Percentiles rank a stretch among this genome's conserved stretches.
These are phyloP conservation scores for Cucurbita ficifolia DNA, from an alignment of 306 rosid genomes.

Conservation along the genomic window DNA sequence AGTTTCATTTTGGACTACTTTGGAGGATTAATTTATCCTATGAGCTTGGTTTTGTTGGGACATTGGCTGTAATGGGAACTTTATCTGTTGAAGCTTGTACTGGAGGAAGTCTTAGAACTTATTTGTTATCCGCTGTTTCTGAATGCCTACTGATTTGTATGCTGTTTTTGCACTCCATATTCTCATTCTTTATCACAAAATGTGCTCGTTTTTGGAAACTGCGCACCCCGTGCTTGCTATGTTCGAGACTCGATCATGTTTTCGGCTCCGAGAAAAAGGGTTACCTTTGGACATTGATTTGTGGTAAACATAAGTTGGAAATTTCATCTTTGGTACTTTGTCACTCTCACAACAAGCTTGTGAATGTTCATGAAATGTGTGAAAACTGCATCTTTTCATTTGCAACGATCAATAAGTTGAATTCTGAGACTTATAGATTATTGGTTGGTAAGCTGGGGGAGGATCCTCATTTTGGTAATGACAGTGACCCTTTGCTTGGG, in stretches of 20 bases:
- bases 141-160: conserved; percentile 76
- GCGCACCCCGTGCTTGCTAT: conserved; percentile 57
- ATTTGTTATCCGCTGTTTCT: conserved; percentile 49
- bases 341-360: conserved; percentile 58
- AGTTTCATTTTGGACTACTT: conserved; percentile 20
- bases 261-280: conserved; percentile 46
- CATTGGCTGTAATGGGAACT: conserved; percentile 26
- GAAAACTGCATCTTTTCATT: conserved; percentile 61
- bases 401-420: conserved; percentile 38
- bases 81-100: conserved; percentile 21
- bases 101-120: conserved; percentile 10
- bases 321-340: conserved; percentile 64
- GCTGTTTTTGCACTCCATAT: conserved; percentile 43
- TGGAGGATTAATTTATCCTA: conserved; percentile 15
- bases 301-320: conserved; percentile 54
- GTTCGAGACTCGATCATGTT: conserved; percentile 91
- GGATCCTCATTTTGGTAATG: conserved; percentile 23
- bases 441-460: conserved; percentile 52
- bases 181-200: conserved; percentile 54
- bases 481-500: conserved; percentile 35
- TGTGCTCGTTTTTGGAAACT: conserved; percentile 52
- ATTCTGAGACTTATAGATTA: conserved; percentile 39
- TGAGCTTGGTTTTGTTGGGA: conserved; percentile 9
- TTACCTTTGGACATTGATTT: conserved; percentile 53
- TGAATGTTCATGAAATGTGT: conserved; percentile 60